These are phyloP conservation scores for Fusarium sp. DNA, from an alignment of 2,329 filamentous ascomycete genomes.

Conservation along the genomic window DNA sequence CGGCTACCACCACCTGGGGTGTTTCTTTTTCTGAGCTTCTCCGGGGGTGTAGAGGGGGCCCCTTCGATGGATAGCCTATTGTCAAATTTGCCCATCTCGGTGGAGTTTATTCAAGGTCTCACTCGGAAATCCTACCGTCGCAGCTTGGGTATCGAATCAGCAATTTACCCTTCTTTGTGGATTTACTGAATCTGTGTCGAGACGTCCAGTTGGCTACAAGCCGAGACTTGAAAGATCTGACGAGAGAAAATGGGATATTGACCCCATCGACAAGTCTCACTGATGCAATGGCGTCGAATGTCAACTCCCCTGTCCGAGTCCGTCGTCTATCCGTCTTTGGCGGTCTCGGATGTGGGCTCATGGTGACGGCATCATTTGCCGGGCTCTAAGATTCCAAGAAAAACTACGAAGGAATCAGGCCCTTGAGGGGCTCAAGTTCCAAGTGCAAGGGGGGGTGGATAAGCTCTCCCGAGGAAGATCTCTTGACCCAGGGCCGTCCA, in stretches of 20 bases:
- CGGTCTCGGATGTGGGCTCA: slow-evolving; percentile 9
- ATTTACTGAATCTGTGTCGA: background rate
- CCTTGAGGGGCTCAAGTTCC: background rate
- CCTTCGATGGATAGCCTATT: background rate
- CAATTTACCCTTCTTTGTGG: background rate
- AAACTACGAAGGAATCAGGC: background rate
- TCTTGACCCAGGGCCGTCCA: background rate
- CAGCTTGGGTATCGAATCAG: background rate
- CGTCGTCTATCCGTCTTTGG: background rate
- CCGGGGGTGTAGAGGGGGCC: background rate
- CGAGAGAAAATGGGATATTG: background rate
- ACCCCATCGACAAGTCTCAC: background rate
- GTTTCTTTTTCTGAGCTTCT: background rate
- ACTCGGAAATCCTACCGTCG: background rate
- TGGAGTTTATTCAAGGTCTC: background rate
- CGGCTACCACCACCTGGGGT: background rate
- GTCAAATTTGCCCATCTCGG: background rate
- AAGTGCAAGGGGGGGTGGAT: background rate
- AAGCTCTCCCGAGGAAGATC: background rate
- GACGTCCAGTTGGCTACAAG: background rate
- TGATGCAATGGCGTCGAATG: background rate
- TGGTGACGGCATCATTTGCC: slow-evolving; percentile 13
- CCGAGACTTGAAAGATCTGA: background rate
- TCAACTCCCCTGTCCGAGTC: background rate
- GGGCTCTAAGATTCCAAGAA: slow-evolving; percentile 15